A percentile compares a stretch with the other conserved stretches of the same genome.
Conservation (phyloP, 768 basidiomycete genomes). For the Phaeotremella skinneri region DNA sequence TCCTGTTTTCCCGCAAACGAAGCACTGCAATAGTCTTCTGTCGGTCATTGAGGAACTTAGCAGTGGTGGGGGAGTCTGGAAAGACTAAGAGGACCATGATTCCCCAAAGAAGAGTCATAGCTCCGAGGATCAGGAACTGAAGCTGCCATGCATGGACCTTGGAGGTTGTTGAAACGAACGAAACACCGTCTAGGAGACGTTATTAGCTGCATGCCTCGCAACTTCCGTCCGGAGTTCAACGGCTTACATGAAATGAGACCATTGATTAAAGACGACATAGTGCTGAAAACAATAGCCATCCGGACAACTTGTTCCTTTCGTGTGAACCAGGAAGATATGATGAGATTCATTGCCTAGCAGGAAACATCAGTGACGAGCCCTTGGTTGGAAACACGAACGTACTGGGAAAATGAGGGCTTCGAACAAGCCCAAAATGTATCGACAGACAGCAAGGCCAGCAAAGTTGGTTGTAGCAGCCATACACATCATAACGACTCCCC, state of each 20-base stretch:
- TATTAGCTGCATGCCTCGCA: no score
- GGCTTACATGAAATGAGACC: slow-evolving; percentile 35
- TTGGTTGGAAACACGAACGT: slow-evolving; percentile 55
- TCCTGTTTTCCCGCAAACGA: slow-evolving; percentile 24
- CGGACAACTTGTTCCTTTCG: slow-evolving; percentile 33
- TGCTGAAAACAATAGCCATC: slow-evolving; percentile 38
- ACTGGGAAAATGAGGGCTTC: slow-evolving; percentile 47
- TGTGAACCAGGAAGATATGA: slow-evolving; percentile 32
- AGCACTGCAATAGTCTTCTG: slow-evolving; percentile 32
- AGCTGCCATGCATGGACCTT: slow-evolving; percentile 33
- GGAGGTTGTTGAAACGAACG: slow-evolving; percentile 10
- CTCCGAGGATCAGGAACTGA: slow-evolving; percentile 33
- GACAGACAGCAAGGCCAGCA: slow-evolving; percentile 17
- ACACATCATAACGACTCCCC: slow-evolving; percentile 30
- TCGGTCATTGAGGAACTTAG: slow-evolving; percentile 38
- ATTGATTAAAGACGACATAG: slow-evolving; percentile 34
- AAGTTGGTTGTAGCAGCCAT: slow-evolving; percentile 23
- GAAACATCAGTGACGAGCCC: neutral
- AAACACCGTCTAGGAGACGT: slow-evolving; percentile 14
- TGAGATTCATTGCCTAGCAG: neutral
- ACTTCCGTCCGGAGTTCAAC: no score
- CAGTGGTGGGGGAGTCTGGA: slow-evolving; percentile 28
- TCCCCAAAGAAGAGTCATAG: slow-evolving; percentile 33
- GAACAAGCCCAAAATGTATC: slow-evolving; percentile 36
- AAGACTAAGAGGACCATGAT: slow-evolving; percentile 28